These are phyloP conservation scores for Lyophyllum decastes DNA, from an alignment of 768 basidiomycete genomes.

Conservation along the genomic window DNA sequence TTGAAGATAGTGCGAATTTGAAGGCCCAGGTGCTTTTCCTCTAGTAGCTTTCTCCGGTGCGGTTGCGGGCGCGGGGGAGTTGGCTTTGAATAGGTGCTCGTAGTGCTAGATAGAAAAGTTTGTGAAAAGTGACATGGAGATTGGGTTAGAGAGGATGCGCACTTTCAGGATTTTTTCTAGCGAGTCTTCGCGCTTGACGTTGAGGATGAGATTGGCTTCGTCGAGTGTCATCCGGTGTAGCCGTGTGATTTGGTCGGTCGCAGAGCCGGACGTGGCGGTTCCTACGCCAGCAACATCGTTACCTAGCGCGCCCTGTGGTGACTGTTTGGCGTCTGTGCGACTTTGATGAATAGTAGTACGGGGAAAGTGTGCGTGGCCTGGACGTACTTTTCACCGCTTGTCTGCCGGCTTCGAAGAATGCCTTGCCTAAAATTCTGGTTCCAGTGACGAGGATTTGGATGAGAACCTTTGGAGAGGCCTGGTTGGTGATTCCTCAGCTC, in stretches of 20 bases:
- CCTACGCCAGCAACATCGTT: conserved; percentile 74
- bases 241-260: conserved; percentile 80
- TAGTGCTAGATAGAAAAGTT: conserved; percentile 65
- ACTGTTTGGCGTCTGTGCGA: conserved; percentile 74
- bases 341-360: neutral
- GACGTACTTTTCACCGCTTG: conserved; percentile 92
- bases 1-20: conserved; percentile 89
- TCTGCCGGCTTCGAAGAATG: conserved; percentile 83
- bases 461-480: conserved; percentile 82
- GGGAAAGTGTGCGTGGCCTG: neutral
- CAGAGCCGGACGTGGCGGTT: conserved; percentile 71
- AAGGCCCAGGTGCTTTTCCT: conserved; percentile 44
- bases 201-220: conserved; percentile 92
- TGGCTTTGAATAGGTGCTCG: conserved; percentile 90
- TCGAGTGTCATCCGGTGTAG: conserved; percentile 92
- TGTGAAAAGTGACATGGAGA: neutral
- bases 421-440: conserved; percentile 85
- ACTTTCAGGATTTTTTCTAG: conserved; percentile 77
- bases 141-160: conserved; percentile 18
- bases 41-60: conserved; percentile 47
- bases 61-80: conserved; percentile 69
- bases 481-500: neutral
- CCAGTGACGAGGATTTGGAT: conserved; percentile 81
- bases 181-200: conserved; percentile 73
- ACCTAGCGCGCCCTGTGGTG: conserved; percentile 70